Evolutionary conservation across 768 basidiomycete species (phyloP).

Genomic region (Dioszegia crocea): DNA sequence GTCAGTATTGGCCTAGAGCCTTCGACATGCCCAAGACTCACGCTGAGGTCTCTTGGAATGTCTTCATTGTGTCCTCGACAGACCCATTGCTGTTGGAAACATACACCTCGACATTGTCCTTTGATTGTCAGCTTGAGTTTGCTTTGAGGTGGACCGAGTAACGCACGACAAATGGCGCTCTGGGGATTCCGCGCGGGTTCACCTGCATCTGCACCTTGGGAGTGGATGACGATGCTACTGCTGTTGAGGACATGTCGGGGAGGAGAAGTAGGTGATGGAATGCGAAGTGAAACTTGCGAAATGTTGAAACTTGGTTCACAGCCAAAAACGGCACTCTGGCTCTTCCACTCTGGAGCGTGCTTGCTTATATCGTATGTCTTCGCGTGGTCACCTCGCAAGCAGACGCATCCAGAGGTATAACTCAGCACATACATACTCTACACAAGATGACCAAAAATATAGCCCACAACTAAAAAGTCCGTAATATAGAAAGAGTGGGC

Average conservation of each 20-base stretch:
- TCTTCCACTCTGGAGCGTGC: too few species aligned
- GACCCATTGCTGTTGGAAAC: slow-evolving; percentile 73
- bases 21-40: slow-evolving; percentile 53
- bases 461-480: neutral
- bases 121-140: slow-evolving; percentile 1
- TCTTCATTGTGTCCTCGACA: slow-evolving; percentile 70
- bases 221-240: slow-evolving; percentile 21
- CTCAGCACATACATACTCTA: too few species aligned
- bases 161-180: slow-evolving; percentile 88
- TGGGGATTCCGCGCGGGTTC: slow-evolving; percentile 89
- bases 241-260: neutral
- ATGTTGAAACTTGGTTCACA: neutral
- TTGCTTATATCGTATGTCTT: too few species aligned
- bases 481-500: neutral
- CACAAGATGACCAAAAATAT: neutral
- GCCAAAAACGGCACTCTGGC: too few species aligned
- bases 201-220: slow-evolving; percentile 53
- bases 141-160: neutral
- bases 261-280: neutral
- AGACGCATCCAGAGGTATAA: too few species aligned
- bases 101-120: slow-evolving; percentile 85
- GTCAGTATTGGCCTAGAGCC: slow-evolving; percentile 5
- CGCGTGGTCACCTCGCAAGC: too few species aligned
- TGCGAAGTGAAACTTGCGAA: neutral
- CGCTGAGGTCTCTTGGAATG: slow-evolving; percentile 90